A percentile compares a stretch with the other conserved stretches of the same genome.
phyloP scores from a whole-genome alignment of 2,329 filamentous ascomycete species.

The Fusarium sp. region DNA sequence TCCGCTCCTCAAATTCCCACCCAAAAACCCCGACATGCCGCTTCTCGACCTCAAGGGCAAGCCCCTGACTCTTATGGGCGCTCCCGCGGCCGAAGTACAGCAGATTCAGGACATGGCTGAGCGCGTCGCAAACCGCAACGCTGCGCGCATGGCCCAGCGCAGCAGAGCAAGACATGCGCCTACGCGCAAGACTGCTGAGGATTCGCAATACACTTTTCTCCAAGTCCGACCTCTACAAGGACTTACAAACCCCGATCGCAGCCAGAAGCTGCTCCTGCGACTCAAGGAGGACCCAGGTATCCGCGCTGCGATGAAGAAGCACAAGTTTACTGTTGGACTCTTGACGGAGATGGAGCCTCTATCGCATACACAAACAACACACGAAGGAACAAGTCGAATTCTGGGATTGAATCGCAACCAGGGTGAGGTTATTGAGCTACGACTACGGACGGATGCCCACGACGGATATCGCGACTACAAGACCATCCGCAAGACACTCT shows the following conservation, averaged over 20 bases:
- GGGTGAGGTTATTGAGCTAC: slow-evolving; percentile 90
- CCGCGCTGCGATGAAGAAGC: slow-evolving; percentile 82
- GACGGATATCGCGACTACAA: slow-evolving; percentile 95
- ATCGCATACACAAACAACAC: slow-evolving; percentile 77
- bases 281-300: slow-evolving; percentile 89
- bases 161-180: slow-evolving; percentile 41
- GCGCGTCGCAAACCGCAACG: slow-evolving; percentile 61
- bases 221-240: slow-evolving; percentile 80
- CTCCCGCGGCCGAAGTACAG: slow-evolving; percentile 69
- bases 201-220: slow-evolving; percentile 83
- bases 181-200: slow-evolving; percentile 55
- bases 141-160: slow-evolving; percentile 51
- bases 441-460: slow-evolving; percentile 91
- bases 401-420: slow-evolving; percentile 88
- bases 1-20: slow-evolving; percentile 73
- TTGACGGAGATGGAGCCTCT: slow-evolving; percentile 96
- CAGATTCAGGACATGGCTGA: slow-evolving; percentile 64
- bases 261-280: slow-evolving; percentile 77
- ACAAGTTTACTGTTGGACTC: slow-evolving; percentile 85
- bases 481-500: slow-evolving; percentile 90
- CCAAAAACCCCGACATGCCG: slow-evolving; percentile 67
- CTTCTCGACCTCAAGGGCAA: slow-evolving; percentile 64
- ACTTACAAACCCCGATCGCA: slow-evolving; percentile 80
- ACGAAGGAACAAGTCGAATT: slow-evolving; percentile 79
- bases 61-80: slow-evolving; percentile 75